phyloP scores from a whole-genome alignment of 768 basidiomycete genomes.

The Glaciozyma martinii region DNA sequence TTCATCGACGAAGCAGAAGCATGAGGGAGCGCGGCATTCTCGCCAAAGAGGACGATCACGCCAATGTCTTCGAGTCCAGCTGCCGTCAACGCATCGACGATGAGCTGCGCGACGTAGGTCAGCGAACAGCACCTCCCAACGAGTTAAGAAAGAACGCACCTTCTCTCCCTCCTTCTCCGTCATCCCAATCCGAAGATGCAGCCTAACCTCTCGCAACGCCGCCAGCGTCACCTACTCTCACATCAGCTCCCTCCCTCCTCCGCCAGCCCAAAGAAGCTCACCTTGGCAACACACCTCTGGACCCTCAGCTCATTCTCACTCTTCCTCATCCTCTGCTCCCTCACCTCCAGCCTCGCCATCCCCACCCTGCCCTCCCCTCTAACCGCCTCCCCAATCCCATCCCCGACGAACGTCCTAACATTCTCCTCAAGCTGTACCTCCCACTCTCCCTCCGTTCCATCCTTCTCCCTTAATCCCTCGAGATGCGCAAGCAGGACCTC shows the following conservation, averaged over 20 bases:
- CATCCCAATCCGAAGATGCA: conserved; percentile 13
- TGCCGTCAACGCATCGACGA: conserved; percentile 15
- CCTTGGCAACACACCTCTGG: conserved; percentile 15
- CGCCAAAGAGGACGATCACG: conserved; percentile 19
- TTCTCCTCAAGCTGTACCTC: conserved; percentile 19
- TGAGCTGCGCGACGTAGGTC: neutral
- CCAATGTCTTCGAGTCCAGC: conserved; percentile 10
- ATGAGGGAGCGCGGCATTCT: conserved; percentile 19
- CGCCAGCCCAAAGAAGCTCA: neutral
- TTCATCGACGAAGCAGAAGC: neutral
- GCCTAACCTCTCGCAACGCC: conserved; percentile 10
- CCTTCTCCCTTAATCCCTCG: neutral
- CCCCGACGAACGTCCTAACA: conserved; percentile 7
- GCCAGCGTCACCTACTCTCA: conserved; percentile 2
- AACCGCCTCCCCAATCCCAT: neutral
- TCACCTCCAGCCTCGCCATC: conserved; percentile 1
- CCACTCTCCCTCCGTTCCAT: neutral
- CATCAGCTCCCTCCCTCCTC: neutral
- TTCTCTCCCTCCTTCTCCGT: conserved; percentile 18
- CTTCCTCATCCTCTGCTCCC: conserved; percentile 20
- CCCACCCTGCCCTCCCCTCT: neutral
- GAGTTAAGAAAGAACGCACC: neutral
- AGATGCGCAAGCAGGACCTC: conserved; percentile 6
- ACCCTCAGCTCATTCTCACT: too few species aligned
- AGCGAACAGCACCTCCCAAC: neutral